phyloP scores from a whole-genome alignment of 306 rosid genomes.

The Prosopis cineraria region DNA sequence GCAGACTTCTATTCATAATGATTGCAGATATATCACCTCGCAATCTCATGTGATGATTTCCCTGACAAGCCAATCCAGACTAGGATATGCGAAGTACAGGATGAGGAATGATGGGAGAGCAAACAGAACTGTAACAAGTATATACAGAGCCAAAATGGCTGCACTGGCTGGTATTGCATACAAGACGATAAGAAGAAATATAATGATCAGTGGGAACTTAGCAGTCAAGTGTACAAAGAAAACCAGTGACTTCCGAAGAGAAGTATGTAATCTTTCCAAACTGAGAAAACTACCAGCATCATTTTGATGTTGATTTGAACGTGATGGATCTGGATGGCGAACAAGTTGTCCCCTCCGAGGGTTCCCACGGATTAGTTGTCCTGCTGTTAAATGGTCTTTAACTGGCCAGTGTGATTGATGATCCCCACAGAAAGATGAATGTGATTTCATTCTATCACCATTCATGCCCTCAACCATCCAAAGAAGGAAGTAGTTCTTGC shows the following conservation, averaged over 20 bases:
- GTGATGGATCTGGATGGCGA: constrained; percentile 51
- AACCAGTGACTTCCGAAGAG: constrained; percentile 65
- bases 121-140: constrained; percentile 78
- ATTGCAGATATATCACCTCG: constrained; percentile 19
- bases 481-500: constrained; percentile 95
- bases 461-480: constrained; percentile 99
- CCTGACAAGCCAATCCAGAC: constrained; percentile 96
- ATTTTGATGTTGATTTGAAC: constrained; percentile 39
- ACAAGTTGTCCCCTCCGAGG: constrained; percentile 61
- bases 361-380: constrained; percentile 51
- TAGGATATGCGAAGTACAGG: constrained; percentile 91
- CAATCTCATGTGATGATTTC: constrained; percentile 71
- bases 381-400: constrained; percentile 51
- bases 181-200: constrained; percentile 76
- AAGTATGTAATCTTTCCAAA: constrained; percentile 59
- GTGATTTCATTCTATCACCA: constrained; percentile 78
- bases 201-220: constrained; percentile 86
- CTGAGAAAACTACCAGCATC: constrained; percentile 43
- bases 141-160: constrained; percentile 77
- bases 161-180: constrained; percentile 98
- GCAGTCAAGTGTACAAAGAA: constrained; percentile 87
- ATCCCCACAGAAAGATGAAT: constrained; percentile 60
- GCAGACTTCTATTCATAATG: constrained; percentile 43
- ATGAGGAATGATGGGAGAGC: constrained; percentile 92
- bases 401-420: constrained; percentile 52